Conservation (phyloP, 805 yeast genomes). For the Diddensiella caesifluorescens region DNA sequence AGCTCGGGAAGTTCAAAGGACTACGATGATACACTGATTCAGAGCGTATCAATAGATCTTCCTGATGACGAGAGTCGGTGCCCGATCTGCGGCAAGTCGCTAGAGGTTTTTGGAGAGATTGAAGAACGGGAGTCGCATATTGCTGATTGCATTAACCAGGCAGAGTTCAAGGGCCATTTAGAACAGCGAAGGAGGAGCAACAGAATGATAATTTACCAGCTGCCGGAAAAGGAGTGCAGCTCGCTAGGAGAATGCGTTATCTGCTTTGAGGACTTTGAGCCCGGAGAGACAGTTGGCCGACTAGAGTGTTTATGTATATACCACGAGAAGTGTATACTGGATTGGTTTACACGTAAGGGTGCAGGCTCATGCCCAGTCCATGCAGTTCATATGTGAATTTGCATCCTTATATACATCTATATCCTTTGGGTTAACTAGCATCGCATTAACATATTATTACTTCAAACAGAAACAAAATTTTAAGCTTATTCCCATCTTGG, state of each 20-base stretch:
- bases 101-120: slow-evolving; percentile 27
- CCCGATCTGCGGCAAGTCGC: slow-evolving; percentile 35
- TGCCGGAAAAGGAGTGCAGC: slow-evolving; percentile 31
- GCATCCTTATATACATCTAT: background rate
- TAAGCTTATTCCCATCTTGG: no score
- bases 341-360: slow-evolving; percentile 86
- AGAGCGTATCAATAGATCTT: slow-evolving; percentile 16
- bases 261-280: slow-evolving; percentile 80
- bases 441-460: background rate
- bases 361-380: slow-evolving; percentile 86
- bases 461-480: slow-evolving; percentile 2
- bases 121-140: slow-evolving; percentile 61
- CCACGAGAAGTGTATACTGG: slow-evolving; percentile 84
- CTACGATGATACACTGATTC: slow-evolving; percentile 19
- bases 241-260: slow-evolving; percentile 75
- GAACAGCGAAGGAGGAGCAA: slow-evolving; percentile 49
- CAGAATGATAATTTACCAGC: slow-evolving; percentile 76
- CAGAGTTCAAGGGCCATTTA: slow-evolving; percentile 61
- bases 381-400: slow-evolving; percentile 36
- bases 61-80: slow-evolving; percentile 32
- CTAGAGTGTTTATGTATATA: slow-evolving; percentile 91
- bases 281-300: slow-evolving; percentile 87
- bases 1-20: slow-evolving; percentile 1
- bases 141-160: slow-evolving; percentile 52
- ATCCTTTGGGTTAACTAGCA: background rate